Conservation (phyloP, 2,329 filamentous ascomycete species). For the Colletotrichum orchidophilum region DNA sequence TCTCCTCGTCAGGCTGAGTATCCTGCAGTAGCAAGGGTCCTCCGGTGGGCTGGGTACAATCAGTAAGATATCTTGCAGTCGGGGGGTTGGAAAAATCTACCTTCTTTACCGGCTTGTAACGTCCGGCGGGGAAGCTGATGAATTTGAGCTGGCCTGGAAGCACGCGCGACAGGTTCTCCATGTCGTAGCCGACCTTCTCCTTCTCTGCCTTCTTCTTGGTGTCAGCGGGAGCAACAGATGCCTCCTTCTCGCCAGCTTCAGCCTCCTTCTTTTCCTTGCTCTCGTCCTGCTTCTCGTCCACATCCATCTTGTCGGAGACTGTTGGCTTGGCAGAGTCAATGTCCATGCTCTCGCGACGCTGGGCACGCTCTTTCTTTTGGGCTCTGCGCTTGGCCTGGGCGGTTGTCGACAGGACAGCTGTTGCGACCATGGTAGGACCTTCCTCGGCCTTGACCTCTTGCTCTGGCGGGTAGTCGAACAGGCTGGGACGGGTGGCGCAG, state of each 20-base stretch:
- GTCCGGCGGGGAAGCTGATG: constrained; percentile 88
- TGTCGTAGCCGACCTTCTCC: constrained; percentile 95
- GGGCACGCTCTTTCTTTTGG: constrained; percentile 91
- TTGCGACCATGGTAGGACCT: constrained; percentile 91
- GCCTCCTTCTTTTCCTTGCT: constrained; percentile 70
- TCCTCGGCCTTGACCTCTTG: constrained; percentile 96
- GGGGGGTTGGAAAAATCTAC: constrained; percentile 56
- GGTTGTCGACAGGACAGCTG: constrained; percentile 94
- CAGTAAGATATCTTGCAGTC: constrained; percentile 49
- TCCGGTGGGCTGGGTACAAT: constrained; percentile 78
- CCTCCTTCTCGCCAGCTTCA: constrained; percentile 61
- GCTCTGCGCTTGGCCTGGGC: constrained; percentile 96
- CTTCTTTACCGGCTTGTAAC: constrained; percentile 92
- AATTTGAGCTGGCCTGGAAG: constrained; percentile 94
- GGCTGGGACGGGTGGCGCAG: constrained; percentile 91
- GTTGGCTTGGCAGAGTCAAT: constrained; percentile 78
- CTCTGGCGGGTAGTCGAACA: constrained; percentile 98
- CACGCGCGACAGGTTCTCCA: constrained; percentile 97
- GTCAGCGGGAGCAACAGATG: constrained; percentile 56
- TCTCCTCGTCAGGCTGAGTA: constrained; percentile 79
- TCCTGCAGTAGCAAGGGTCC: constrained; percentile 93
- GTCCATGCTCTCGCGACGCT: constrained; percentile 94
- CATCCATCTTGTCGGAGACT: constrained; percentile 84
- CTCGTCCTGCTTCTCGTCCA: constrained; percentile 73
- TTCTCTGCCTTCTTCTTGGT: constrained; percentile 92